Evolutionary conservation across 1,139 yeast species (phyloP), one percentile per base, ranked within the genome.

Genomic region (Wickerhamiella pararugosa): DNA sequence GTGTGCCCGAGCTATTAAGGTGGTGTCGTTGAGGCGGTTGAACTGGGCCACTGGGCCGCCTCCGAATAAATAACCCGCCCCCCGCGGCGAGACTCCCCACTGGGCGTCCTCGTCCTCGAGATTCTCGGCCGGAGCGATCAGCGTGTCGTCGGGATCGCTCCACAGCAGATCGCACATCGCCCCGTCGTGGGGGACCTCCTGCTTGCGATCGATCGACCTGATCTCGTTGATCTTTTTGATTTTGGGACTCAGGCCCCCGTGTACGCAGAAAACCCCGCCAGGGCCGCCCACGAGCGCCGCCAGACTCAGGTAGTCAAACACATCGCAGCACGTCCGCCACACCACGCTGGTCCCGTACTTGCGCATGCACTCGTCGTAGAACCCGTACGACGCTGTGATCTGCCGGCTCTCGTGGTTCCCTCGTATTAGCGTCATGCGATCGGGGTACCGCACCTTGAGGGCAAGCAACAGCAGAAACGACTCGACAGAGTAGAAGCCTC

Each of bases 141-240:
- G 29, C 1, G 41, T 38, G 29, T 38, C 41, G 33, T 38, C 41
- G 1, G 98, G 98, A 57, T 90, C 98, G 7, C 94, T 80, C 98
- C 98, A 90, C 46, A 90, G 68, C 57, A 90, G 67, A 61, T 90
- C 98, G 65, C 97, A 90, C 95, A 90, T 90, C 41, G 96, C 94
- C 32, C 98, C 98, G 62, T 90, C 98, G 59, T 90, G 98, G 31
- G 98, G 98, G 42, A 90, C 97, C 64, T 90, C 98, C 65, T 90
- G 97, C 55, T 76, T 76, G 56, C 96, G 70, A 61, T 84, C 90
- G 49, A 86, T 74, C 49, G 79, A 76, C 50, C 94, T 69, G 45
- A 90, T 93, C 62, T 84, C 93, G 61, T 84, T 94, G 48, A 90
- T 75, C 37, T 84, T 75, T 55, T 81, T 83, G 53, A 92, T 79